Evolutionary conservation across 1,284 basidiomycete species (phyloP).

Genomic region (Laetiporus sulphureus): DNA sequence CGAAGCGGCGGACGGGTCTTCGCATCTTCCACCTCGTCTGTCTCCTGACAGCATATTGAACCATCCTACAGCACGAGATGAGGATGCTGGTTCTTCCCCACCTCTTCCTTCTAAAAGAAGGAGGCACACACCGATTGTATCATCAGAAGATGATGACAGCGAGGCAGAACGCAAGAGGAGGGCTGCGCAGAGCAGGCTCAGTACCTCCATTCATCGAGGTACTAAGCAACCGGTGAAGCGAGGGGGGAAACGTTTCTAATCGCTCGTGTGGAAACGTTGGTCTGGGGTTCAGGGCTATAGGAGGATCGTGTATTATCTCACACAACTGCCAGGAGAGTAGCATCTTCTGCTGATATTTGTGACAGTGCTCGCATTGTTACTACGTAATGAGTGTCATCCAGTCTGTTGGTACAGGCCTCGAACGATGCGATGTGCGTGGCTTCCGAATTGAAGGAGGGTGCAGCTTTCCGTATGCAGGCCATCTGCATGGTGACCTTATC

Average conservation of each 20-base stretch:
- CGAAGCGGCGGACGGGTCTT: conserved; percentile 8
- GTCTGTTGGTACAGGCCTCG: too few relatives aligned
- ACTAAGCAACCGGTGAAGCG: conserved; percentile 68
- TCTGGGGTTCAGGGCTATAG: background rate
- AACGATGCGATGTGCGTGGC: too few relatives aligned
- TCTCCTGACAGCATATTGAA: conserved; percentile 9
- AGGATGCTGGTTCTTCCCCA: conserved; percentile 30
- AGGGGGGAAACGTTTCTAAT: conserved; percentile 63
- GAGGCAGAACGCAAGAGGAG: conserved; percentile 41
- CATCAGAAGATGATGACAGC: conserved; percentile 48
- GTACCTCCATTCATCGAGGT: conserved; percentile 37
- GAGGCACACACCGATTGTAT: conserved; percentile 24
- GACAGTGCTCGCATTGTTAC: too few relatives aligned
- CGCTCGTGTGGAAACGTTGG: background rate
- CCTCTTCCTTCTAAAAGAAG: conserved; percentile 41
- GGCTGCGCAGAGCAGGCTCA: conserved; percentile 30
- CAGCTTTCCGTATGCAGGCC: too few relatives aligned
- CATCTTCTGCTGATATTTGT: too few relatives aligned
- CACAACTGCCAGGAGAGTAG: too few relatives aligned
- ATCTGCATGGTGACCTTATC: too few relatives aligned
- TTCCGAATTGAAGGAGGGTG: too few relatives aligned
- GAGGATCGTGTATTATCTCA: background rate
- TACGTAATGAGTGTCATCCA: too few relatives aligned
- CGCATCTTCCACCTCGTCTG: conserved; percentile 11
- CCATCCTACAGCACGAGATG: conserved; percentile 4